phyloP scores from a whole-genome alignment of 805 yeast genomes.

The Wickerhamiella alocasiicola region DNA sequence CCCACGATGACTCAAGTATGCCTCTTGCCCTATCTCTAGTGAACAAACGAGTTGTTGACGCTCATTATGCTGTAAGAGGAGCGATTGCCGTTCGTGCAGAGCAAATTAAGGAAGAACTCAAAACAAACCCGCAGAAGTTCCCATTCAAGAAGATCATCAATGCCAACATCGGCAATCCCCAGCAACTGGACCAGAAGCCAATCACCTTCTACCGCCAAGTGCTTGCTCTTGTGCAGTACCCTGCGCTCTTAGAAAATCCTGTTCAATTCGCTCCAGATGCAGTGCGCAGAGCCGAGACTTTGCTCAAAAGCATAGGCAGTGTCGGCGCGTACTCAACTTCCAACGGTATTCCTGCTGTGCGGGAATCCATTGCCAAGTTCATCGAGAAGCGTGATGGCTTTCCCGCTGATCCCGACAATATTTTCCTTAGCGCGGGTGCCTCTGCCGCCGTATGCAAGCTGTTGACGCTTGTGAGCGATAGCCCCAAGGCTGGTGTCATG shows the following conservation, averaged over 20 bases:
- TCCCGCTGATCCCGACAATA: conserved; percentile 52
- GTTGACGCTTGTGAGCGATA: conserved; percentile 52
- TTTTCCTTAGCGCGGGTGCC: conserved; percentile 87
- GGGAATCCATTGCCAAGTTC: conserved; percentile 71
- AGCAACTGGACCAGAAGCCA: conserved; percentile 88
- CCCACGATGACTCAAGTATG: conserved; percentile 14
- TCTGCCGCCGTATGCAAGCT: conserved; percentile 83
- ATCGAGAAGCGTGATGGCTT: conserved; percentile 69
- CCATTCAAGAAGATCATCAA: conserved; percentile 71
- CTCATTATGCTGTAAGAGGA: conserved; percentile 95
- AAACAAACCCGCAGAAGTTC: conserved; percentile 43
- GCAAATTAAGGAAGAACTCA: conserved; percentile 50
- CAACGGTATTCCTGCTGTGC: conserved; percentile 65
- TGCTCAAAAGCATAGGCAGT: conserved; percentile 58
- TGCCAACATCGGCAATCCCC: conserved; percentile 97
- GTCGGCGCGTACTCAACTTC: conserved; percentile 94
- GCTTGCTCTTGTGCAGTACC: conserved; percentile 73
- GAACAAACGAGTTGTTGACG: conserved; percentile 63
- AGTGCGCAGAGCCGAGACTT: conserved; percentile 48
- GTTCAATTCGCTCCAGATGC: conserved; percentile 42
- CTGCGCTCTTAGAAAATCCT: conserved; percentile 41
- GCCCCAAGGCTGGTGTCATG: conserved; percentile 56
- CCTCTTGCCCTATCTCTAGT: conserved; percentile 39
- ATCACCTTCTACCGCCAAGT: conserved; percentile 93
- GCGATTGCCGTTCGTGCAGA: conserved; percentile 89